A percentile compares a stretch with the other conserved stretches of the same genome.
Conservation (phyloP, 768 basidiomycete species). For the Tylopilus rubrobrunneus region DNA sequence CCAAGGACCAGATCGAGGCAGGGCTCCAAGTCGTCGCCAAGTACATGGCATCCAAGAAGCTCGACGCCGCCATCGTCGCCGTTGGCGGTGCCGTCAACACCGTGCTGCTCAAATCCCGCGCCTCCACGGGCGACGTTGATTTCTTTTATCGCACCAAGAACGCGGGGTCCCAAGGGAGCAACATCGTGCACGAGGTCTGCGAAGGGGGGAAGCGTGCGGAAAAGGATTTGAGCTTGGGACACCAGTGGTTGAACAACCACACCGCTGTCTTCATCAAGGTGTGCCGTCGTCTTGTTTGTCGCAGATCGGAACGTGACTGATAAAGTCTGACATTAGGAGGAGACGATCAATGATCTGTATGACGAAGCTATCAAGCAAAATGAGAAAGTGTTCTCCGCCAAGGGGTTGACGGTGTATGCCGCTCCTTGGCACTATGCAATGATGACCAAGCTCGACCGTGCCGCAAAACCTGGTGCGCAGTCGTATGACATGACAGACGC, state of each 20-base stretch:
- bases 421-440: conserved; percentile 7
- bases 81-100: conserved; percentile 11
- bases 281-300: background rate
- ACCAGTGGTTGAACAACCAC: conserved; percentile 11
- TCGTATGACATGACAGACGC: conserved; percentile 9
- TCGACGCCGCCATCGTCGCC: conserved; percentile 3
- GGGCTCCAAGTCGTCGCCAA: conserved; percentile 3
- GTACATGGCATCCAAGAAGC: background rate
- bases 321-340: background rate
- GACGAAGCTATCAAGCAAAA: conserved; percentile 2
- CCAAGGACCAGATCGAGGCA: conserved; percentile 3
- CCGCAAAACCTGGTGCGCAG: conserved; percentile 3
- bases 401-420: conserved; percentile 11
- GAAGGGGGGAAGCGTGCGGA: conserved; percentile 1
- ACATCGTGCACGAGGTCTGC: background rate
- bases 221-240: background rate
- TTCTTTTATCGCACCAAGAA: conserved; percentile 9
- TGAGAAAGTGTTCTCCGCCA: conserved; percentile 1
- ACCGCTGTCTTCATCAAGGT: conserved; percentile 7
- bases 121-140: conserved; percentile 9
- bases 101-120: conserved; percentile 2
- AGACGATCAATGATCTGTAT: background rate
- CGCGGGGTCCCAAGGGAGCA: background rate
- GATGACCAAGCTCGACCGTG: conserved; percentile 11
- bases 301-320: too few relatives aligned